phyloP scores from a whole-genome alignment of 805 yeast species.

The Hanseniaspora singularis region DNA sequence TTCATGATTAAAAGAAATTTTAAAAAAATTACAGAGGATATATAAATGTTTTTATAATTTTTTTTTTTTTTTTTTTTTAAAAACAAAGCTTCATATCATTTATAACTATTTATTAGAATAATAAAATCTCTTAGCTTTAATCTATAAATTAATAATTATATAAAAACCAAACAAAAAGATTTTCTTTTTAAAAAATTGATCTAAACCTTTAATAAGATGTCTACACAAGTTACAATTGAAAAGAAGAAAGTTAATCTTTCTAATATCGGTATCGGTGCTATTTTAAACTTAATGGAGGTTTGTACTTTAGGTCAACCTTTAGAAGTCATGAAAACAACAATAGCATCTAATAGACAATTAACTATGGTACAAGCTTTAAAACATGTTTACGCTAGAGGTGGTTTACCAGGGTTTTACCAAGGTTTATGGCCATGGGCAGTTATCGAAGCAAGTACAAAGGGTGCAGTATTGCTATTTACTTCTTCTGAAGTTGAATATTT shows the following conservation, averaged over 20 bases:
- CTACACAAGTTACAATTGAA: conserved; percentile 30
- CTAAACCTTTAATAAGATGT: conserved; percentile 3
- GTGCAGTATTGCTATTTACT: conserved; percentile 87
- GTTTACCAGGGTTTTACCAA: conserved; percentile 83
- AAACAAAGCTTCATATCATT: too few relatives aligned
- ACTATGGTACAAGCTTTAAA: conserved; percentile 54
- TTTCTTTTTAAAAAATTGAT: not conserved
- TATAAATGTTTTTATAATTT: too few relatives aligned
- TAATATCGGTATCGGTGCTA: conserved; percentile 87
- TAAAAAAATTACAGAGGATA: too few relatives aligned
- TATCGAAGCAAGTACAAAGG: conserved; percentile 98
- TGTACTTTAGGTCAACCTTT: conserved; percentile 94
- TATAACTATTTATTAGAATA: too few relatives aligned
- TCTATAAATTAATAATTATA: too few relatives aligned
- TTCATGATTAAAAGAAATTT: too few relatives aligned
- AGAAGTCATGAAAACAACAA: conserved; percentile 91
- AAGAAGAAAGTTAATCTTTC: conserved; percentile 82
- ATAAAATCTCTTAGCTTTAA: too few relatives aligned
- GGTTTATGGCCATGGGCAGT: conserved; percentile 99
- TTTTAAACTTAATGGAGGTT: conserved; percentile 80
- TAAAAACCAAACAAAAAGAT: too few relatives aligned
- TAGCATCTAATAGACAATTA: conserved; percentile 89
- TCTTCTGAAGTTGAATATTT: conserved; percentile 84
- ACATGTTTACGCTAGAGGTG: conserved; percentile 88
- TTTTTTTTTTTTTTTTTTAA: too few relatives aligned